Evolutionary conservation across 129 eudicot genomes (phyloP).

Genomic region (Flaveria ramosissima): DNA sequence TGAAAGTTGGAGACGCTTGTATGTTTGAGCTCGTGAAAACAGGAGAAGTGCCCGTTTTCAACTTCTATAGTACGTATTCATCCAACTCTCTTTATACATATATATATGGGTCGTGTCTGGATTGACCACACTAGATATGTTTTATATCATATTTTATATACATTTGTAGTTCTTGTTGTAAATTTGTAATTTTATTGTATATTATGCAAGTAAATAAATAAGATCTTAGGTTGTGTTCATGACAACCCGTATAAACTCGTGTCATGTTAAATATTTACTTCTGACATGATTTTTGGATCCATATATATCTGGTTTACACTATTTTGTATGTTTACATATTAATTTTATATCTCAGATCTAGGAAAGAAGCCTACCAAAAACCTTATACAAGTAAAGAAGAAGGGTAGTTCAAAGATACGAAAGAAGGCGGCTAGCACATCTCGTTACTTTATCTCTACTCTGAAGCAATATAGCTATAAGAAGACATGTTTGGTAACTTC

Average conservation of each 20-base stretch:
- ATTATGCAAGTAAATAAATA: not conserved
- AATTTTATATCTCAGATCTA: not conserved
- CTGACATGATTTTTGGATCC: too few relatives aligned
- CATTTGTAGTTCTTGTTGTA: too few relatives aligned
- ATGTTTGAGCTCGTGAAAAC: constrained; percentile 17
- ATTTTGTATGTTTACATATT: not conserved
- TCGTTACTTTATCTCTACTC: constrained; percentile 5
- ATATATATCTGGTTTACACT: too few relatives aligned
- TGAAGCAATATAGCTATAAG: not conserved
- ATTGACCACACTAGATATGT: too few relatives aligned
- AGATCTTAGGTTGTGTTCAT: too few relatives aligned
- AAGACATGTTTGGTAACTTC: not conserved
- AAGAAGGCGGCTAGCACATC: not conserved
- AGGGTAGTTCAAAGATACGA: not conserved
- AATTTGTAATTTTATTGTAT: too few relatives aligned
- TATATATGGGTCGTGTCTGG: too few relatives aligned
- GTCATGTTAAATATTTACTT: too few relatives aligned
- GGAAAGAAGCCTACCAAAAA: constrained; percentile 13
- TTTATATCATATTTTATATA: too few relatives aligned
- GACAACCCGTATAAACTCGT: not conserved
- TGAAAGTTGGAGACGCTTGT: constrained; percentile 27
- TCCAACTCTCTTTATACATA: not conserved
- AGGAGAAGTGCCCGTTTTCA: constrained; percentile 26
- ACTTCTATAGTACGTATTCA: constrained; percentile 22
- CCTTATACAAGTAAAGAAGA: not conserved